These are phyloP conservation scores for Sechiopsis laciniata DNA, from an alignment of 306 rosid genomes.

Conservation along the genomic window DNA sequence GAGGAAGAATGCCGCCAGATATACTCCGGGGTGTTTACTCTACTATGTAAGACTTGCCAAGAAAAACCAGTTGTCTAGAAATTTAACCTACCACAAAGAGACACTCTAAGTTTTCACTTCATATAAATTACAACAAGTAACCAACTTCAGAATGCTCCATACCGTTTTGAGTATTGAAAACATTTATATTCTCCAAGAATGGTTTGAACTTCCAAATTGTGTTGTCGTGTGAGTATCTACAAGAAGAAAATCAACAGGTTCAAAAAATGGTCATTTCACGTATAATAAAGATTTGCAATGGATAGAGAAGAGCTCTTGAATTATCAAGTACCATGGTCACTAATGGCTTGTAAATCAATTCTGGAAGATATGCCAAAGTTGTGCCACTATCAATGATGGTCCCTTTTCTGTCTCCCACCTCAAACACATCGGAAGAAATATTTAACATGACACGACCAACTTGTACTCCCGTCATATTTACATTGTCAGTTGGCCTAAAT, in stretches of 20 bases:
- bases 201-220: slow-evolving; percentile 60
- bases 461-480: slow-evolving; percentile 89
- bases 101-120: background rate
- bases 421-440: slow-evolving; percentile 56
- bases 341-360: slow-evolving; percentile 66
- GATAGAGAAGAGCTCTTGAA: slow-evolving; percentile 8
- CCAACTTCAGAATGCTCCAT: slow-evolving; percentile 26
- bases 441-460: slow-evolving; percentile 57
- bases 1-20: background rate
- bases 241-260: slow-evolving; percentile 20
- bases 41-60: background rate
- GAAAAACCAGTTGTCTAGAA: background rate
- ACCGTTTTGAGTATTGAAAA: slow-evolving; percentile 84
- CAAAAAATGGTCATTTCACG: background rate
- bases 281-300: background rate
- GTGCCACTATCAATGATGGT: slow-evolving; percentile 96
- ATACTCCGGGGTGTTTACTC: background rate
- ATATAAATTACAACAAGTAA: slow-evolving; percentile 5
- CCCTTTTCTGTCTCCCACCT: slow-evolving; percentile 62
- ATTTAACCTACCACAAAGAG: background rate
- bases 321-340: slow-evolving; percentile 49
- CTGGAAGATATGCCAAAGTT: slow-evolving; percentile 98
- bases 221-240: slow-evolving; percentile 72
- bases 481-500: slow-evolving; percentile 80
- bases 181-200: slow-evolving; percentile 85